Conservation (phyloP, 192 early-diverging fungal genomes). For the Hyaloraphidium curvatum region DNA sequence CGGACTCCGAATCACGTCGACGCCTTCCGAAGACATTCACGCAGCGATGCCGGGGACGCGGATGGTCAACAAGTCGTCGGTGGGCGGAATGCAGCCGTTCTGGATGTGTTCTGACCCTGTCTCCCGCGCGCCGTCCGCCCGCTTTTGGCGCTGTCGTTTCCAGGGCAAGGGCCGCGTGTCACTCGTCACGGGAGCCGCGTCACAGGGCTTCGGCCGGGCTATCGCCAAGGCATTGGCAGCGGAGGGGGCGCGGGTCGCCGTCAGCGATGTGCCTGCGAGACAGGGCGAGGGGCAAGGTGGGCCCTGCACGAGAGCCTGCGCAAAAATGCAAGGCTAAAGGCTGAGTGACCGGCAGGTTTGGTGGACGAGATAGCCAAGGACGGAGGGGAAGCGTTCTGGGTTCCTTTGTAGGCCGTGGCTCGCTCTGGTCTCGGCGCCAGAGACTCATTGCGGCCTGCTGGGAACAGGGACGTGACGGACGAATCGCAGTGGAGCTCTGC, state of each 20-base stretch:
- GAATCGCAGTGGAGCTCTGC: neutral
- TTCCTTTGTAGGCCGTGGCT: neutral
- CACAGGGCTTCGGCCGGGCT: neutral
- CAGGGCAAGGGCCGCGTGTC: neutral
- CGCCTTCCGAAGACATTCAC: too few relatives aligned
- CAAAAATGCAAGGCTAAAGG: neutral
- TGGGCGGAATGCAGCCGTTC: too few relatives aligned
- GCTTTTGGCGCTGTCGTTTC: neutral
- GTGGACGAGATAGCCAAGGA: neutral
- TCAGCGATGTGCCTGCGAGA: neutral
- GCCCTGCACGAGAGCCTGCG: neutral
- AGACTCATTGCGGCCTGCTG: neutral
- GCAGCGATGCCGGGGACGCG: neutral
- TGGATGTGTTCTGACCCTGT: neutral
- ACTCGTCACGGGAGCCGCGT: neutral
- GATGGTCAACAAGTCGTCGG: constrained; percentile 1
- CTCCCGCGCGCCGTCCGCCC: neutral
- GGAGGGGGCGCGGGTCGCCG: neutral
- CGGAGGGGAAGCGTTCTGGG: neutral
- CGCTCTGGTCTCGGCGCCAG: neutral
- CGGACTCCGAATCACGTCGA: too few relatives aligned
- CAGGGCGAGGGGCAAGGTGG: neutral
- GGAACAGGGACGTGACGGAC: neutral
- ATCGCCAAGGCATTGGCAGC: neutral
- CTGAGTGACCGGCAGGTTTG: neutral